phyloP scores from a whole-genome alignment of 2,329 filamentous ascomycete genomes.

The Penicillium sclerotigenum region DNA sequence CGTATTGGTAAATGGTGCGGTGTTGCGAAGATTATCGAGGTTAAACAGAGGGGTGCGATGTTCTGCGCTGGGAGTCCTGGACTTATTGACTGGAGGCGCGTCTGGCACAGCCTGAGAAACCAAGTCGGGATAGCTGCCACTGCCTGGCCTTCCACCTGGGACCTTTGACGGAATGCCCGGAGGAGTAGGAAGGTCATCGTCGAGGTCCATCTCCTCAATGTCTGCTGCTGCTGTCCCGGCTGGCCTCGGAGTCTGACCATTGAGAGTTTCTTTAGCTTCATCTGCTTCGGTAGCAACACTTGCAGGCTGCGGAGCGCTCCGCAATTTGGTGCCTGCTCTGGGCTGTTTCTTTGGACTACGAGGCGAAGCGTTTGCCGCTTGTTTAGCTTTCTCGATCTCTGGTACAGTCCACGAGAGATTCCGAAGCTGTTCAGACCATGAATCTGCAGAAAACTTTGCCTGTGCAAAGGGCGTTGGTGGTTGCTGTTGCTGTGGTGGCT shows the following conservation, averaged over 20 bases:
- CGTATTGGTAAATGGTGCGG: constrained; percentile 49
- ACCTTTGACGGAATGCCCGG: constrained; percentile 5
- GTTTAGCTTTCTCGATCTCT: constrained; percentile 26
- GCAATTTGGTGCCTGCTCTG: constrained; percentile 28
- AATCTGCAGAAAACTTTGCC: constrained; percentile 38
- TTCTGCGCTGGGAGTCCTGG: constrained; percentile 12
- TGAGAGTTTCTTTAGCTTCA: constrained; percentile 34
- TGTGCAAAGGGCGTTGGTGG: constrained; percentile 32
- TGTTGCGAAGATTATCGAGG: constrained; percentile 50
- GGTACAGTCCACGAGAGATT: constrained; percentile 35
- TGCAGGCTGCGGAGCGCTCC: constrained; percentile 32
- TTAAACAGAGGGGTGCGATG: constrained; percentile 36
- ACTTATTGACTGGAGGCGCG: constrained; percentile 11
- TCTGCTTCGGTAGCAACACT: constrained; percentile 41
- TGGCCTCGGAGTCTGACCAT: constrained; percentile 20
- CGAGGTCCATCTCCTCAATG: constrained; percentile 48
- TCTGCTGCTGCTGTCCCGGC: constrained; percentile 18
- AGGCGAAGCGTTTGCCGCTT: constrained; percentile 26
- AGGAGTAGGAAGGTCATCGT: constrained; percentile 34
- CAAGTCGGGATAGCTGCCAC: constrained; percentile 19
- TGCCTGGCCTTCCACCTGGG: constrained; percentile 3
- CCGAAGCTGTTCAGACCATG: constrained; percentile 40
- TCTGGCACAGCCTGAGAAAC: constrained; percentile 12
- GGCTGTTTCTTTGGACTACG: constrained; percentile 37
- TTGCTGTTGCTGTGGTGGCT: constrained; percentile 21